Evolutionary conservation across 352 stramenopile genomes (phyloP), one percentile per base, ranked within the genome.

Genomic region (Pythium brassicae): DNA sequence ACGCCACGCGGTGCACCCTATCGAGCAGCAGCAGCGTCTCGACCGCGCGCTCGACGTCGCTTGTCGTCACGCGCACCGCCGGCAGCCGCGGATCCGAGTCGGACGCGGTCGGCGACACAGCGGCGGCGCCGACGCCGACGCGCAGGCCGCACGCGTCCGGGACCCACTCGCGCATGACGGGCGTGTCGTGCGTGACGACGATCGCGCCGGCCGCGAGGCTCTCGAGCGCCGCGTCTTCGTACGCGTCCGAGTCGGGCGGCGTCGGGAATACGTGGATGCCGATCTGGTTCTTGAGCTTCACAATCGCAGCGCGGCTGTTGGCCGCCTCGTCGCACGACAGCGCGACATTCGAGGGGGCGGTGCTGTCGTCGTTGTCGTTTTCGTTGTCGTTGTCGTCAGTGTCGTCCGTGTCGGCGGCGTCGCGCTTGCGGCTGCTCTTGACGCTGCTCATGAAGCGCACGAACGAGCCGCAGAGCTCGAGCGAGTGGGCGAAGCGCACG

Each of bases 121-220:
- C 26, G 49, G 23, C 9, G 55, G 39, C 12, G 60, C 64, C 29
- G 71, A 65, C 56, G 35, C 80, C 80, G 1, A 86, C 71, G 25
- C 77, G 80, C 10, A 88, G 43, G 1, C 80, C 80, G 46, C 63
- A 74, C 20, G 62, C 63, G 57, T 87, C 72, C 1, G 77, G 74
- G 26, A 88, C 69, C 72, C 74, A 90, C 48, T 90, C 80, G 51
- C 83, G 77, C 80, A 88, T 90, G 42, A 88, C 73, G 26, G 78
- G 77, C 17, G 80, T 76, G 59, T 87, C 74, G 68, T 78, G 88
- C 39, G 78, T 87, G 27, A 90, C 57, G 11, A 78, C 74, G 26
- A 88, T 56, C 15, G 80, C 77, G 6, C 80, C 77, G 4, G 79
- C 77, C 9, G 80, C 65, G 9, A 68, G 53, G 45, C 69, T 86